Percentiles rank a stretch among this genome's conserved stretches.
Conservation (phyloP, 1,139 yeast species). For the Yamadazyma atlantica region DNA sequence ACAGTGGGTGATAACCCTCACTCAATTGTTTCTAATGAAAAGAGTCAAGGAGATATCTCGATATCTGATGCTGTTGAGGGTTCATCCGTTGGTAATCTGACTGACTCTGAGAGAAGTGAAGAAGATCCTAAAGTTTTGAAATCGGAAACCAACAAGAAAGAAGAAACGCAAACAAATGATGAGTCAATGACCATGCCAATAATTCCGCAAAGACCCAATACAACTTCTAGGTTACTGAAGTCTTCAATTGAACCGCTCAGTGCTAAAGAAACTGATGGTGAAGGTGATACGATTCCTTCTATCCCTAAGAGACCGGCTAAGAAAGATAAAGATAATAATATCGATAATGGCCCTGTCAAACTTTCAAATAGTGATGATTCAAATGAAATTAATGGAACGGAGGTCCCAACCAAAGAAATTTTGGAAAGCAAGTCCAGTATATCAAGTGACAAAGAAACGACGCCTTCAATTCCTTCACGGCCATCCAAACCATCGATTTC, state of each 20-base stretch:
- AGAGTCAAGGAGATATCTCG: neutral
- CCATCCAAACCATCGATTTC: constrained; percentile 9
- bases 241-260: constrained; percentile 7
- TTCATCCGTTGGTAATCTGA: no score
- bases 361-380: neutral
- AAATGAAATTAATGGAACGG: neutral
- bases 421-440: neutral
- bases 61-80: no score
- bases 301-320: neutral
- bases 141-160: neutral
- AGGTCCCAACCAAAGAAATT: neutral
- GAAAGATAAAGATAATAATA: neutral
- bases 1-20: neutral
- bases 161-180: constrained; percentile 4
- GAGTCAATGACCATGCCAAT: constrained; percentile 14
- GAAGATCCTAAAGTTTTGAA: neutral
- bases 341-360: no score
- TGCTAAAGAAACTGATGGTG: constrained; percentile 13
- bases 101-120: neutral
- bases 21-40: neutral
- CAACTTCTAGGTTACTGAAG: constrained; percentile 1
- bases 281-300: constrained; percentile 1
- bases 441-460: neutral
- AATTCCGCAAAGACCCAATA: constrained; percentile 17
- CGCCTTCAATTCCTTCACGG: constrained; percentile 9